A percentile compares a stretch with the other conserved stretches of the same genome.
phyloP scores from a whole-genome alignment of 495 filamentous ascomycete genomes.

The Cryomyces minteri region DNA sequence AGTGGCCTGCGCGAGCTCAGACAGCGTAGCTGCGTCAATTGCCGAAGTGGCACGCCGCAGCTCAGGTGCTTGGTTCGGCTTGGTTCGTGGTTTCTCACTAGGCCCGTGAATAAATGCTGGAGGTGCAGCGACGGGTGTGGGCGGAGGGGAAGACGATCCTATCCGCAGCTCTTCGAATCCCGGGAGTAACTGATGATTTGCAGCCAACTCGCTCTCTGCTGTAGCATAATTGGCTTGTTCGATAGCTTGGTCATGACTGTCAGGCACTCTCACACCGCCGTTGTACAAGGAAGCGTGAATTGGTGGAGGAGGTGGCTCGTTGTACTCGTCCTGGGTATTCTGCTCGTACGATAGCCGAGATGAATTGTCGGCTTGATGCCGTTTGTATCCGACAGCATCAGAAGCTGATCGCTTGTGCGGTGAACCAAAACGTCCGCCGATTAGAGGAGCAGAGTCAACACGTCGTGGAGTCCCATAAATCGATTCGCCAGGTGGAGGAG shows the following conservation, averaged over 20 bases:
- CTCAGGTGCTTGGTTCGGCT: slow-evolving; percentile 55
- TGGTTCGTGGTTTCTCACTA: slow-evolving; percentile 42
- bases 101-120: slow-evolving; percentile 59
- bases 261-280: no score
- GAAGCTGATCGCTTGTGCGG: slow-evolving; percentile 36
- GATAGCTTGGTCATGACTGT: not conserved
- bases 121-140: slow-evolving; percentile 54
- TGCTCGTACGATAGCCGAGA: slow-evolving; percentile 25
- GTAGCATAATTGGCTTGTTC: not conserved
- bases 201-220: not conserved
- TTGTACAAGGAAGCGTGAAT: slow-evolving; percentile 9
- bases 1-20: slow-evolving; percentile 50
- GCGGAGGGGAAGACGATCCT: slow-evolving; percentile 20
- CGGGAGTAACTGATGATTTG: not conserved
- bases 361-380: slow-evolving; percentile 24
- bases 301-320: slow-evolving; percentile 27
- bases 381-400: slow-evolving; percentile 31
- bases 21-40: slow-evolving; percentile 63
- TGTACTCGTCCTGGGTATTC: slow-evolving; percentile 10
- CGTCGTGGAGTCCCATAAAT: slow-evolving; percentile 18
- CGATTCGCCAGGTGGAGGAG: slow-evolving; percentile 21
- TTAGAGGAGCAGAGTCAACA: slow-evolving; percentile 23
- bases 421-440: slow-evolving; percentile 20
- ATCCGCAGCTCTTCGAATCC: slow-evolving; percentile 10
- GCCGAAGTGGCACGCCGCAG: slow-evolving; percentile 59